phyloP scores from a whole-genome alignment of 2,329 filamentous ascomycete genomes.

The Colletotrichum incanum region DNA sequence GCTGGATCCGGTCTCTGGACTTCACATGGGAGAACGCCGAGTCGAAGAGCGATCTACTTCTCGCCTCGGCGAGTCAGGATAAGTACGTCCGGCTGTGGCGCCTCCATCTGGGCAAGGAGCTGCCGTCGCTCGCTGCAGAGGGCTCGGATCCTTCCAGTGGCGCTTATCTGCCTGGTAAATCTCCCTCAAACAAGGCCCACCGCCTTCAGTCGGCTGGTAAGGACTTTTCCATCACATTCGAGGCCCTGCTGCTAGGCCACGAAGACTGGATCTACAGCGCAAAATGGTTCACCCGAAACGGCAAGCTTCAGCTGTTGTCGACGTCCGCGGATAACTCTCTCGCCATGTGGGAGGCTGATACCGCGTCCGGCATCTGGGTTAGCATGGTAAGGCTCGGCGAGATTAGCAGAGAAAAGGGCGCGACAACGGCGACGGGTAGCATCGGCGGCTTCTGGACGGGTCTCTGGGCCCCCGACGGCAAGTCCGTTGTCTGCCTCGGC shows the following conservation, averaged over 20 bases:
- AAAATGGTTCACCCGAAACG: conserved; percentile 74
- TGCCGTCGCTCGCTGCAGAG: conserved; percentile 70
- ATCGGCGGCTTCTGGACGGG: conserved; percentile 97
- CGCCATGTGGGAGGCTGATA: conserved; percentile 91
- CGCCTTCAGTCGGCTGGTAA: conserved; percentile 73
- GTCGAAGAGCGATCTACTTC: conserved; percentile 76
- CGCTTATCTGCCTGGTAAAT: conserved; percentile 76
- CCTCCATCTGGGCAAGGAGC: conserved; percentile 78
- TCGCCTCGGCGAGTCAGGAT: conserved; percentile 96
- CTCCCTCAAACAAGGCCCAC: conserved; percentile 91
- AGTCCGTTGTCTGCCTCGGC: conserved; percentile 84
- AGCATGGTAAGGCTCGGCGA: conserved; percentile 90
- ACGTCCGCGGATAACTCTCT: conserved; percentile 96
- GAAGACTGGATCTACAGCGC: conserved; percentile 99
- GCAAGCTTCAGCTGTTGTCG: conserved; percentile 82
- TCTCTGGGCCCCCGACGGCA: conserved; percentile 87
- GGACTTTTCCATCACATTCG: conserved; percentile 89
- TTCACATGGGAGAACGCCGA: conserved; percentile 77
- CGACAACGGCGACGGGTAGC: conserved; percentile 95
- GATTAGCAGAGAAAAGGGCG: conserved; percentile 94
- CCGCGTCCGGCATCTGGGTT: conserved; percentile 90
- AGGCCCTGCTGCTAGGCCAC: conserved; percentile 92
- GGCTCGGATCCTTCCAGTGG: conserved; percentile 71
- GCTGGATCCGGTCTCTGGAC: conserved; percentile 90
- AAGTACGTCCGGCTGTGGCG: conserved; percentile 97